Conservation (phyloP, 2,329 filamentous ascomycete species). For the Coleophoma cylindrospora region DNA sequence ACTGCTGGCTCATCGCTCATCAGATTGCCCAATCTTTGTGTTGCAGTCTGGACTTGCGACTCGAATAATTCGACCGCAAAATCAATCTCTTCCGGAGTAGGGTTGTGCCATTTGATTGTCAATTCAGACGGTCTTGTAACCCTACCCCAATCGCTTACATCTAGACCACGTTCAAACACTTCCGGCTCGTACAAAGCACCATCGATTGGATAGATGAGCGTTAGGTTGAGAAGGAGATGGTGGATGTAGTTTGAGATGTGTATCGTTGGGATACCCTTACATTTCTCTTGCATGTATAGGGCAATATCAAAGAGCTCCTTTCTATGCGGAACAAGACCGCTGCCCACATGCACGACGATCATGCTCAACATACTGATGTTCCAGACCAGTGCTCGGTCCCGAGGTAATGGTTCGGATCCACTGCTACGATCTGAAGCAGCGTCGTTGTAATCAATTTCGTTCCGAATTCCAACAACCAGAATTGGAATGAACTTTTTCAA, state of each 20-base stretch:
- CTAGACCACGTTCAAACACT: conserved; percentile 64
- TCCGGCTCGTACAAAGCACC: conserved; percentile 82
- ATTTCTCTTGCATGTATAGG: conserved; percentile 93
- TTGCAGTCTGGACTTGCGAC: conserved; percentile 72
- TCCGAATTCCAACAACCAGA: conserved; percentile 85
- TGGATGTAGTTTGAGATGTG: conserved; percentile 98
- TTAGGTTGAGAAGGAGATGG: conserved; percentile 89
- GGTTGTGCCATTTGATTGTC: conserved; percentile 87
- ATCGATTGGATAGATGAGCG: conserved; percentile 89
- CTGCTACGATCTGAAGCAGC: conserved; percentile 92
- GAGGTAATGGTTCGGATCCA: conserved; percentile 85
- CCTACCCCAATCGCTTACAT: conserved; percentile 79
- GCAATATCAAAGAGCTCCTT: conserved; percentile 87
- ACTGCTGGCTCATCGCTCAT: conserved; percentile 77
- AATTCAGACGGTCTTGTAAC: conserved; percentile 69
- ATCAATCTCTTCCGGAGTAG: conserved; percentile 71
- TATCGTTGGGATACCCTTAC: conserved; percentile 87
- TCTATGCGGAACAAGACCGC: conserved; percentile 83
- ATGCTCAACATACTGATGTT: conserved; percentile 96
- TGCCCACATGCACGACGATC: conserved; percentile 94
- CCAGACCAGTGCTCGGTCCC: conserved; percentile 92
- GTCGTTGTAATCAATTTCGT: conserved; percentile 94
- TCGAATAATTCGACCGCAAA: conserved; percentile 90
- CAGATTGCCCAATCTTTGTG: conserved; percentile 70
- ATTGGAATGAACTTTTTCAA: conserved; percentile 87